Evolutionary conservation across 805 yeast genomes (phyloP).

Genomic region (Saturnispora gosingensis): DNA sequence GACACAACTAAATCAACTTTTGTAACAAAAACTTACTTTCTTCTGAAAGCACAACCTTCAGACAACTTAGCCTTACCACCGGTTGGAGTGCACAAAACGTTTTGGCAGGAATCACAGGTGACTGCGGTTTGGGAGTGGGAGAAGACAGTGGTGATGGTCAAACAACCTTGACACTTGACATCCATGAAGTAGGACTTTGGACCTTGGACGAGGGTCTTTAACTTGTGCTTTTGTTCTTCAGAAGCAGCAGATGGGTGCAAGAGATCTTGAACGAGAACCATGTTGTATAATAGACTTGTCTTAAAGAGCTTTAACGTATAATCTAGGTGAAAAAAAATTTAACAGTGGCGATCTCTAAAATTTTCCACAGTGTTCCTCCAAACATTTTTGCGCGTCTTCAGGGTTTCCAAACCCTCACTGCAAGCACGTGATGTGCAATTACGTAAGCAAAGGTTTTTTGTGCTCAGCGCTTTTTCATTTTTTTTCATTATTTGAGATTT

Average conservation of each 20-base stretch:
- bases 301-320: background rate
- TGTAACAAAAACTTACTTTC: slow-evolving; percentile 54
- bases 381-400: slow-evolving; percentile 1
- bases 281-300: slow-evolving; percentile 11
- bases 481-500: no score
- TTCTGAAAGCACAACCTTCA: slow-evolving; percentile 99
- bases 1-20: slow-evolving; percentile 1
- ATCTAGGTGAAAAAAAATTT: slow-evolving; percentile 3
- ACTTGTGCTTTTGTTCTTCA: slow-evolving; percentile 95
- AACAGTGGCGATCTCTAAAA: slow-evolving; percentile 2
- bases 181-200: slow-evolving; percentile 99
- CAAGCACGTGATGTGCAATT: slow-evolving; percentile 7
- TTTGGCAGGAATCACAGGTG: slow-evolving; percentile 97
- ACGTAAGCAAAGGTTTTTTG: background rate
- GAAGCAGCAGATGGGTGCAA: slow-evolving; percentile 96
- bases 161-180: slow-evolving; percentile 99
- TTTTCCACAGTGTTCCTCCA: background rate
- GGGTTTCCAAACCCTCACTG: slow-evolving; percentile 3
- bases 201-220: slow-evolving; percentile 91
- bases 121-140: slow-evolving; percentile 99
- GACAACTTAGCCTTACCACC: slow-evolving; percentile 99
- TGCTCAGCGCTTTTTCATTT: background rate
- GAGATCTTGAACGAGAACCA: slow-evolving; percentile 98
- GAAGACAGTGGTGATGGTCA: slow-evolving; percentile 98
- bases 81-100: slow-evolving; percentile 97